Percentiles rank a stretch among this genome's conserved stretches.
phyloP scores from a whole-genome alignment of 164 flowering plant genomes.

The Pachysandra terminalis region DNA sequence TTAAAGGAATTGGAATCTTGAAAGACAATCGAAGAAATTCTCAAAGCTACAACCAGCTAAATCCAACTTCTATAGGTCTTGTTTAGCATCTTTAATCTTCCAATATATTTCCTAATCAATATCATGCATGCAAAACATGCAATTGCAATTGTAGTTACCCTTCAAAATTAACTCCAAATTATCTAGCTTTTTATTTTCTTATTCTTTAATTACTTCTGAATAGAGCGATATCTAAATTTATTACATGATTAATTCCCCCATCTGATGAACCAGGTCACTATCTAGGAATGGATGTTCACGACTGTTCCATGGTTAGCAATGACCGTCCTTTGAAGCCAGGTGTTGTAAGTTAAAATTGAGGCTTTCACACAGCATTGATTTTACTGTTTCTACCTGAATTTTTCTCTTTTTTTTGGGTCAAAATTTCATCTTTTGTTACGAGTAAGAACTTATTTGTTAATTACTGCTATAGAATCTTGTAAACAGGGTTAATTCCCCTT shows the following conservation, averaged over 20 bases:
- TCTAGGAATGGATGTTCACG: constrained; percentile 99
- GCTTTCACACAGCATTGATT: constrained; percentile 10
- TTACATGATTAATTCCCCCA: constrained; percentile 4
- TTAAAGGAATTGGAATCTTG: constrained; percentile 73
- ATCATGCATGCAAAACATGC: not conserved
- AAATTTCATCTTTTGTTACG: not conserved
- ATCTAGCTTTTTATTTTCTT: not conserved
- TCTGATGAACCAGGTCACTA: constrained; percentile 64
- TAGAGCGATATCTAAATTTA: not conserved
- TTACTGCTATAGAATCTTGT: not conserved
- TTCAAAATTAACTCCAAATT: not conserved
- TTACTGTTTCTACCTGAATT: not conserved
- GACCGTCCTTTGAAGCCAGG: constrained; percentile 86
- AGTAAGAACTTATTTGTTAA: not conserved
- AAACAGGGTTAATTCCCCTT: not conserved
- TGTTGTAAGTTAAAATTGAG: constrained; percentile 58
- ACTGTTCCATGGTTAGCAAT: constrained; percentile 53
- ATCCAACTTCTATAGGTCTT: constrained; percentile 91
- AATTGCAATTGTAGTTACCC: not conserved
- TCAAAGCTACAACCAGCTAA: constrained; percentile 57
- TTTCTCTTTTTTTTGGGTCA: not conserved
- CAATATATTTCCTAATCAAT: not conserved
- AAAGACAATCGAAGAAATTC: constrained; percentile 28
- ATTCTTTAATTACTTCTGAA: not conserved
- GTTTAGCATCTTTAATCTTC: not conserved